Conservation (phyloP, 1,284 basidiomycete species). For the Mycosarcoma mackinlayi region DNA sequence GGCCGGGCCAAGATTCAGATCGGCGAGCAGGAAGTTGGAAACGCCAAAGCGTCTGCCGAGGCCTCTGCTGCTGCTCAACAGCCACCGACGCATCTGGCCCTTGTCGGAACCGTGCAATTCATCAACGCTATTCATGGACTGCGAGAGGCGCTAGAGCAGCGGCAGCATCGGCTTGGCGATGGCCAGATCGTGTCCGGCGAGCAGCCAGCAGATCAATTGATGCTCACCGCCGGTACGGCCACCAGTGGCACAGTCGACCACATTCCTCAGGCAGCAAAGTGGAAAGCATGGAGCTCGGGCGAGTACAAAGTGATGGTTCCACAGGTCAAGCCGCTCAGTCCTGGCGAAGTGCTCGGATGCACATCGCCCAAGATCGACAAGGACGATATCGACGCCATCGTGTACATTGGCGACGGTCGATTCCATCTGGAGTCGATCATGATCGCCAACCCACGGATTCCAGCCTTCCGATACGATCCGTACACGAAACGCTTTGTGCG, state of each 20-base stretch:
- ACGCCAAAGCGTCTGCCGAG: neutral
- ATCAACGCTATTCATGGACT: conserved; percentile 64
- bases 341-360: conserved; percentile 96
- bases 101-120: conserved; percentile 67
- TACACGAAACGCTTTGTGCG: conserved; percentile 96
- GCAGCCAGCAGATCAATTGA: conserved; percentile 20
- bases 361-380: conserved; percentile 81
- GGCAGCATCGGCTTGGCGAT: conserved; percentile 33
- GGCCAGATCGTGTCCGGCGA: conserved; percentile 27
- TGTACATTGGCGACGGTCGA: conserved; percentile 94
- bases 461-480: conserved; percentile 97
- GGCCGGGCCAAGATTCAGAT: conserved; percentile 43
- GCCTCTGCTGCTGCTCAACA: neutral
- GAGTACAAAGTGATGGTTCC: conserved; percentile 74
- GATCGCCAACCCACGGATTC: conserved; percentile 96
- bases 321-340: conserved; percentile 90
- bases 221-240: conserved; percentile 33
- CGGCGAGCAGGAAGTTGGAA: conserved; percentile 23
- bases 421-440: conserved; percentile 99
- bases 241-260: conserved; percentile 21
- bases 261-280: conserved; percentile 44
- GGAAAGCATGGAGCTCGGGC: conserved; percentile 44
- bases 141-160: conserved; percentile 52
- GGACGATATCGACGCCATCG: conserved; percentile 59
- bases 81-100: conserved; percentile 54